phyloP scores from a whole-genome alignment of 768 basidiomycete genomes.

The Boletus tylopilopsis region DNA sequence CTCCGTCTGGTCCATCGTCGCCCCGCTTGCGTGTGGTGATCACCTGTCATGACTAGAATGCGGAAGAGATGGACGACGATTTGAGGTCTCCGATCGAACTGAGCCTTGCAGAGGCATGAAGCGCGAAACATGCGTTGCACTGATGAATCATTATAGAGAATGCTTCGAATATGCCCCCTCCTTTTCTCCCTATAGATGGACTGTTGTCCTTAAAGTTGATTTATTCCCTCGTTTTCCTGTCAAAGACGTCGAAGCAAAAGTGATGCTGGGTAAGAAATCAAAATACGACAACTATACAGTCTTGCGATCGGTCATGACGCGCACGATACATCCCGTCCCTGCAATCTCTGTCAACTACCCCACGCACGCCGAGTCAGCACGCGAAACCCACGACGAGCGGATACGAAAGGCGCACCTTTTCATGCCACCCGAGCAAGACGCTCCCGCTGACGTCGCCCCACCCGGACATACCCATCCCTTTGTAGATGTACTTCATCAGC shows the following conservation, averaged over 20 bases:
- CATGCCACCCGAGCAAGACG: constrained; percentile 82
- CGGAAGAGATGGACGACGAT: constrained; percentile 57
- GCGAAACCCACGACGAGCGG: constrained; percentile 17
- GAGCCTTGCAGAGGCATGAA: constrained; percentile 55
- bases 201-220: no score
- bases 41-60: constrained; percentile 8
- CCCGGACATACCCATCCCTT: constrained; percentile 77
- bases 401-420: constrained; percentile 82
- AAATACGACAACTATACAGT: constrained; percentile 38
- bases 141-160: no score
- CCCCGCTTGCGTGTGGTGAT: constrained; percentile 12
- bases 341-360: constrained; percentile 86
- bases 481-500: constrained; percentile 98
- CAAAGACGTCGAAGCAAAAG: no score
- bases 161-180: no score
- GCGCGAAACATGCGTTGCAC: no score
- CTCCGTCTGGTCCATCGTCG: constrained; percentile 14
- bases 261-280: background rate
- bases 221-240: no score
- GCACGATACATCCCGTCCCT: constrained; percentile 92
- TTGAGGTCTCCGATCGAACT: constrained; percentile 61
- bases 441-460: constrained; percentile 63
- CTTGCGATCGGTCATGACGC: constrained; percentile 71
- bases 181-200: background rate
- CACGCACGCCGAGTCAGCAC: background rate